These are phyloP conservation scores for Hypoxylon sp. DNA, from an alignment of 2,329 filamentous ascomycete genomes.

Conservation along the genomic window DNA sequence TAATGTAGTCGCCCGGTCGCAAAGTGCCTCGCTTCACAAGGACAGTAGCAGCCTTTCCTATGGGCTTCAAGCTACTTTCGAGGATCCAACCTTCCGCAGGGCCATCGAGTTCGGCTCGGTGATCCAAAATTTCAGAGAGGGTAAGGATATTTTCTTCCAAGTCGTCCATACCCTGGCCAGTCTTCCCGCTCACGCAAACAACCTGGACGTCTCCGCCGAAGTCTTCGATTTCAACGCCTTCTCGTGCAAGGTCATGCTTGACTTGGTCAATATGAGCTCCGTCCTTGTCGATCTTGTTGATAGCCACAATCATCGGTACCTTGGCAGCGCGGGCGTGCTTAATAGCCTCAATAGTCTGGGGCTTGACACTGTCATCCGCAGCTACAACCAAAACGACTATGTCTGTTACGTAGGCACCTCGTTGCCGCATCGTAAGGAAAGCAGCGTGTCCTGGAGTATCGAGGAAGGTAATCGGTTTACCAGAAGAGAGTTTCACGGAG, in stretches of 20 bases:
- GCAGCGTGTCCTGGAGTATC: constrained; percentile 97
- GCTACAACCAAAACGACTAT: constrained; percentile 97
- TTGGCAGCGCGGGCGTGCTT: constrained; percentile 90
- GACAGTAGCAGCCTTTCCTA: constrained; percentile 88
- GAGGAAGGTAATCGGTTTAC: constrained; percentile 94
- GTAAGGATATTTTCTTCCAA: constrained; percentile 92
- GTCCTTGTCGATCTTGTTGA: constrained; percentile 96
- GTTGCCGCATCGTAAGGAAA: constrained; percentile 94
- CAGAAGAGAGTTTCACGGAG: constrained; percentile 86
- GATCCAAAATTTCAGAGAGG: constrained; percentile 90
- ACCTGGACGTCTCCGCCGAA: constrained; percentile 95
- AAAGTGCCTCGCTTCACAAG: constrained; percentile 91
- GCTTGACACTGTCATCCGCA: constrained; percentile 97
- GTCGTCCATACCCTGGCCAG: constrained; percentile 89
- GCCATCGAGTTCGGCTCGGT: constrained; percentile 83
- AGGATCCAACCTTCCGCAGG: constrained; percentile 93
- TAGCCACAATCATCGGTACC: constrained; percentile 96
- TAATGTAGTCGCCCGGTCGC: constrained; percentile 82
- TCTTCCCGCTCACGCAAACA: constrained; percentile 92
- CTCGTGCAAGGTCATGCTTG: constrained; percentile 85
- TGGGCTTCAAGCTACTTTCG: constrained; percentile 88
- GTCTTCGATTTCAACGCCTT: constrained; percentile 94
- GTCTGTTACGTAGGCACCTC: constrained; percentile 95
- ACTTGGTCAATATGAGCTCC: constrained; percentile 85
- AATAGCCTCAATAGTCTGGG: constrained; percentile 95